Conservation (phyloP, 2,329 filamentous ascomycete genomes). For the Xenoacremonium recifei region DNA sequence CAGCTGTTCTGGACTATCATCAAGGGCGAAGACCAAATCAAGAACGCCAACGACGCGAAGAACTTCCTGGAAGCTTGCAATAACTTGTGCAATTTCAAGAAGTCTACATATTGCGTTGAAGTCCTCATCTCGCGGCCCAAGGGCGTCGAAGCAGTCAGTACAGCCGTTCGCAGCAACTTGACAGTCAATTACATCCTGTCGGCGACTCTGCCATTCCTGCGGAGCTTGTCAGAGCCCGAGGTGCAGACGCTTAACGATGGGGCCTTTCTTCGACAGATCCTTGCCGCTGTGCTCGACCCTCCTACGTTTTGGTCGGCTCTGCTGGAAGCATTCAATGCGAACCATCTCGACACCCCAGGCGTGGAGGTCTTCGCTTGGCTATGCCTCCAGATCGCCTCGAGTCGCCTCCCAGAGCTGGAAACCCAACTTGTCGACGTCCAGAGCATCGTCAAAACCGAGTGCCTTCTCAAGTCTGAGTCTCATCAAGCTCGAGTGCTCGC, state of each 20-base stretch:
- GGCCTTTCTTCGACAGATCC: conserved; percentile 16
- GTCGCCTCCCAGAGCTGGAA: conserved; percentile 14
- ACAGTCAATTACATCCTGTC: conserved; percentile 28
- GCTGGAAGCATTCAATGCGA: conserved; percentile 27
- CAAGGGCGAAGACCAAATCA: conserved; percentile 17
- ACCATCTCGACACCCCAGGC: conserved; percentile 30
- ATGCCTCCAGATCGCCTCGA: conserved; percentile 40
- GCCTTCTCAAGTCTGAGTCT: conserved; percentile 23
- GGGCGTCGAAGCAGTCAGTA: conserved; percentile 21
- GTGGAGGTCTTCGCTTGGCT: conserved; percentile 47
- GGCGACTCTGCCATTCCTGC: conserved; percentile 12
- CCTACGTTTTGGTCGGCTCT: conserved; percentile 54
- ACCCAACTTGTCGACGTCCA: conserved; percentile 17
- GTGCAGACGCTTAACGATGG: conserved; percentile 19
- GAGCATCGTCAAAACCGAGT: conserved; percentile 20
- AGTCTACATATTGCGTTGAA: conserved; percentile 26
- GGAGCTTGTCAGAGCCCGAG: conserved; percentile 7
- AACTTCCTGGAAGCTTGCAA: conserved; percentile 26
- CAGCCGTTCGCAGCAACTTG: conserved; percentile 23
- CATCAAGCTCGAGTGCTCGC: conserved; percentile 24
- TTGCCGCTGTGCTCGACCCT: conserved; percentile 51
- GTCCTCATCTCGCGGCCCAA: conserved; percentile 18
- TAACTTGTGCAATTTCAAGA: conserved; percentile 8
- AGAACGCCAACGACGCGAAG: conserved; percentile 16
- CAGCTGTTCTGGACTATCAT: conserved; percentile 14